Conservation (phyloP, 2,329 filamentous ascomycete species). For the Fusarium equiseti region DNA sequence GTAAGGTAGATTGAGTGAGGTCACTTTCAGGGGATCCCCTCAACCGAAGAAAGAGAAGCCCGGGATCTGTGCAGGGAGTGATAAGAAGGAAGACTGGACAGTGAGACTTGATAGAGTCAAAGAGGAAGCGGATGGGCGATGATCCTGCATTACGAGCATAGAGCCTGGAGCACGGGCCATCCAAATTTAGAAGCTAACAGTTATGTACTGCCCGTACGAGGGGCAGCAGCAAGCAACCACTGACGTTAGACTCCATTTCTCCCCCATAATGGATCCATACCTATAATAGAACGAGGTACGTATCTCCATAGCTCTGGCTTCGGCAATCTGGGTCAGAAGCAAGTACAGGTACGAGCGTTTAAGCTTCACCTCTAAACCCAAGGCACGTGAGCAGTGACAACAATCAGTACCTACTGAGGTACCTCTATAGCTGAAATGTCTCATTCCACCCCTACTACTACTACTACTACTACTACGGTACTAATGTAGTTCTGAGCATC, state of each 20-base stretch:
- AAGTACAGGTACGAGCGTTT: constrained; percentile 32
- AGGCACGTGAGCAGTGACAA: constrained; percentile 39
- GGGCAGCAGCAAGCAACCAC: constrained; percentile 37
- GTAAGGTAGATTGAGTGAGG: background rate
- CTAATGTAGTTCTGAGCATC: background rate
- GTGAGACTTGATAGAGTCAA: constrained; percentile 13
- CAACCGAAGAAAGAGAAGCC: constrained; percentile 12
- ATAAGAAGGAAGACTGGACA: constrained; percentile 4
- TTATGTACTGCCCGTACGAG: constrained; percentile 6
- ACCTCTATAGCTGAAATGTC: constrained; percentile 24
- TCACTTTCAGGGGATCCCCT: constrained; percentile 36
- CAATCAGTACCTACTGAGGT: background rate
- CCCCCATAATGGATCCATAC: background rate
- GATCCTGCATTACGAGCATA: constrained; percentile 27
- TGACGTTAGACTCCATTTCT: constrained; percentile 38
- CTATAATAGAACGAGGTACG: constrained; percentile 1
- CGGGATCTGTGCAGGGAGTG: constrained; percentile 2
- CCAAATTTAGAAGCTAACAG: constrained; percentile 31
- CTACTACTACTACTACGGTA: background rate
- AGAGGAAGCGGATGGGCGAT: constrained; percentile 26
- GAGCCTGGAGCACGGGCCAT: constrained; percentile 39
- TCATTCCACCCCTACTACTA: constrained; percentile 23
- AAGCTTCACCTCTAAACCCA: constrained; percentile 1
- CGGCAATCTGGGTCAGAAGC: constrained; percentile 14
- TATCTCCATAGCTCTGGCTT: constrained; percentile 19